phyloP scores from a whole-genome alignment of 2,329 filamentous ascomycete species.

The Ceratocystis variospora region DNA sequence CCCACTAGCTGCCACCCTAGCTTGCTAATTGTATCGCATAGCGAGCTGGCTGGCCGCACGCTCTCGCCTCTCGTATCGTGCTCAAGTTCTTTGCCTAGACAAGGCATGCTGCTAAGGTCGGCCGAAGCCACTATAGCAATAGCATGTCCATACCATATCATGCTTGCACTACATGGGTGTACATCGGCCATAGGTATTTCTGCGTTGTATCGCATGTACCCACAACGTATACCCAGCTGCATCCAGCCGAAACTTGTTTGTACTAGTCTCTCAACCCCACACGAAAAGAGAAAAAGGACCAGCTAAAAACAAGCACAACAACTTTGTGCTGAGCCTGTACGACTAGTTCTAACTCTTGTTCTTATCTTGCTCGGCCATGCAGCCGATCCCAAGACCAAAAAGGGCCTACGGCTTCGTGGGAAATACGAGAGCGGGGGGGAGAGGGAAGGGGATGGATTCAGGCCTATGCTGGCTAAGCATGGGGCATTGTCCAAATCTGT shows the following conservation, averaged over 20 bases:
- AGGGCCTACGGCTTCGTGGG: background rate
- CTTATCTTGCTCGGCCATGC: too few species aligned
- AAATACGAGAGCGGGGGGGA: background rate
- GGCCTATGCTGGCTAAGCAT: background rate
- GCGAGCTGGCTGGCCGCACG: background rate
- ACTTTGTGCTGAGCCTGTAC: too few species aligned
- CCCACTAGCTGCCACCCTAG: background rate
- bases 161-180: background rate
- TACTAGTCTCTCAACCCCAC: background rate
- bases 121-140: background rate
- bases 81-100: background rate
- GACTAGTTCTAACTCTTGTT: too few species aligned
- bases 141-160: background rate
- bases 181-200: background rate
- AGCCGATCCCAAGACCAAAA: background rate
- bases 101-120: background rate
- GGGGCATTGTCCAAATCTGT: background rate
- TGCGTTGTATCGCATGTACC: background rate
- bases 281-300: background rate
- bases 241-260: background rate
- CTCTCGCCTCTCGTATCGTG: constrained; percentile 1
- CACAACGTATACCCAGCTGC: background rate
- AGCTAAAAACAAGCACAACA: too few species aligned
- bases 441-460: background rate
- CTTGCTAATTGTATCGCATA: background rate